Evolutionary conservation across 768 basidiomycete species (phyloP).

Genomic region (Trametes elegans): DNA sequence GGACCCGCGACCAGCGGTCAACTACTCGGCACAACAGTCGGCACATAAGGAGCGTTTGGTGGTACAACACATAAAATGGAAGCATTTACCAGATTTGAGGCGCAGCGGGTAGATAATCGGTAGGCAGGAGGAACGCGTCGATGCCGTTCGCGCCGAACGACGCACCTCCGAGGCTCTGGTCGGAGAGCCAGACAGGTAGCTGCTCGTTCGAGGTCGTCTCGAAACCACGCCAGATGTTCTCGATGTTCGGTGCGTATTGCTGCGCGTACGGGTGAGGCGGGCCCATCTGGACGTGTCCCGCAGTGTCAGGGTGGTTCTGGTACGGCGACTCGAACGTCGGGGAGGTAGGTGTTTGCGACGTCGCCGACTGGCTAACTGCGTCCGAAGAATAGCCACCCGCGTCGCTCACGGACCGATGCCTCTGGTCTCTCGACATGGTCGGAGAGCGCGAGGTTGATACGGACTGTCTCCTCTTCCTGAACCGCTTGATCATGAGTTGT

Average conservation of each 20-base stretch:
- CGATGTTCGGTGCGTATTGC: slow-evolving; percentile 40
- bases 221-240: slow-evolving; percentile 75
- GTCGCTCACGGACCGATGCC: slow-evolving; percentile 48
- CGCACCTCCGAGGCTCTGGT: slow-evolving; percentile 75
- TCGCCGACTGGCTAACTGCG: slow-evolving; percentile 33
- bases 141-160: slow-evolving; percentile 80
- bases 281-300: slow-evolving; percentile 33
- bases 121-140: slow-evolving; percentile 79
- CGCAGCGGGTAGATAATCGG: slow-evolving; percentile 67
- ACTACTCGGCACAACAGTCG: slow-evolving; percentile 8
- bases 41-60: neutral
- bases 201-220: slow-evolving; percentile 72
- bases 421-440: slow-evolving; percentile 45
- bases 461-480: slow-evolving; percentile 53
- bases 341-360: slow-evolving; percentile 43
- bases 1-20: neutral
- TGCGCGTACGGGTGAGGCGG: slow-evolving; percentile 25
- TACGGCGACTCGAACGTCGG: slow-evolving; percentile 52
- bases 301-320: slow-evolving; percentile 31
- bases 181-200: slow-evolving; percentile 83
- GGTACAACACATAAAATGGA: neutral
- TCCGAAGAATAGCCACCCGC: slow-evolving; percentile 31
- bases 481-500: slow-evolving; percentile 83
- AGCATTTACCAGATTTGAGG: slow-evolving; percentile 68
- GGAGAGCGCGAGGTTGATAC: slow-evolving; percentile 62